phyloP scores from a whole-genome alignment of 306 rosid genomes.

The Elaeagnus macrophylla region DNA sequence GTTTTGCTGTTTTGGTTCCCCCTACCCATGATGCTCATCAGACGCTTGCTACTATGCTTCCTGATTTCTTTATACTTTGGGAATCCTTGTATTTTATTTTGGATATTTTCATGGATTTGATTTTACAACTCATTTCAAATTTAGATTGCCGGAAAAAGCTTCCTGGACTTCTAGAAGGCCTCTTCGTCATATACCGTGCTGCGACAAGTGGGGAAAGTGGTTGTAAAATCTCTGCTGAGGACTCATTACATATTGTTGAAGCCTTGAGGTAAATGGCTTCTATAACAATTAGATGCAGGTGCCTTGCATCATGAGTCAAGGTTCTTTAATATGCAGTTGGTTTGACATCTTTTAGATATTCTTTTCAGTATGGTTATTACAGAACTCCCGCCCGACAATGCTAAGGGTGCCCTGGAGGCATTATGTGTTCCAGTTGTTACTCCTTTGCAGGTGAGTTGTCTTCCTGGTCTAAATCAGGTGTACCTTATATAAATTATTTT shows the following conservation, averaged over 20 bases:
- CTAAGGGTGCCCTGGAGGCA: constrained; percentile 82
- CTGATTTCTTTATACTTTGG: neutral
- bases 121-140: constrained; percentile 18
- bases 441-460: constrained; percentile 74
- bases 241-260: constrained; percentile 89
- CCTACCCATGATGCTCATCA: no score
- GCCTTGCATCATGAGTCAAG: constrained; percentile 17
- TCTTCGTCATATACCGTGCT: constrained; percentile 77
- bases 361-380: constrained; percentile 76
- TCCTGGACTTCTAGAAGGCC: constrained; percentile 86
- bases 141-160: constrained; percentile 95
- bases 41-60: neutral
- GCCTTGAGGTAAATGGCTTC: constrained; percentile 62
- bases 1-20: no score
- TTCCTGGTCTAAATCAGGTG: constrained; percentile 10
- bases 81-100: neutral
- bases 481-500: constrained; percentile 11
- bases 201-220: constrained; percentile 83
- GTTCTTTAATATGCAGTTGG: constrained; percentile 14
- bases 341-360: constrained; percentile 21
- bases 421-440: constrained; percentile 83
- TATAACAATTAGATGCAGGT: constrained; percentile 12
- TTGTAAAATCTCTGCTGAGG: constrained; percentile 88
- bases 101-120: neutral
- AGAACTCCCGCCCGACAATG: constrained; percentile 84